A percentile compares a stretch with the other conserved stretches of the same genome.
Evolutionary conservation across 169 alveolate genomes (phyloP).

Genomic region (Eimeria maxima): DNA sequence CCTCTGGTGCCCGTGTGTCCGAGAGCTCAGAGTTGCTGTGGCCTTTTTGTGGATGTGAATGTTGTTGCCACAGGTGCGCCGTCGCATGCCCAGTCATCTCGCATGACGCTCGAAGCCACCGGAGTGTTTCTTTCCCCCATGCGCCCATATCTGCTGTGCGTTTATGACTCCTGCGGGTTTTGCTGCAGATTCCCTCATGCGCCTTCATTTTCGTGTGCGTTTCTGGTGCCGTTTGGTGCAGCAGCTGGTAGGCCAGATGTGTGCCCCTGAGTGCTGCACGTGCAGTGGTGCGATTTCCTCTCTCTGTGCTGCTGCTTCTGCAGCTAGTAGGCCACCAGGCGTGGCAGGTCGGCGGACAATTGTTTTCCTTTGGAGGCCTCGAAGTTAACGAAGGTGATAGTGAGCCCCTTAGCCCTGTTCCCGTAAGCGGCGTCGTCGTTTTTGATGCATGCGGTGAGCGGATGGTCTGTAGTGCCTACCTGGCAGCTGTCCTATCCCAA

Average conservation of each 20-base stretch:
- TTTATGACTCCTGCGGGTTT: background rate
- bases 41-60: background rate
- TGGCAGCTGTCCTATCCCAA: no score
- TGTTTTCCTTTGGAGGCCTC: conserved; percentile 59
- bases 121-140: conserved; percentile 49
- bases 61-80: conserved; percentile 55
- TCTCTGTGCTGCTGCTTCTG: background rate
- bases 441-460: conserved; percentile 59
- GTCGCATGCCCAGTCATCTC: conserved; percentile 45
- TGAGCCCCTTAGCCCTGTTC: conserved; percentile 43
- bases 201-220: background rate
- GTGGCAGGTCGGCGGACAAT: conserved; percentile 67
- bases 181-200: background rate
- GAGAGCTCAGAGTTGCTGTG: background rate
- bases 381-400: conserved; percentile 10
- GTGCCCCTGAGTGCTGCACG: background rate
- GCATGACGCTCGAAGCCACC: conserved; percentile 56
- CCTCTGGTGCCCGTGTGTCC: background rate
- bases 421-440: background rate
- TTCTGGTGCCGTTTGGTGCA: background rate
- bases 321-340: conserved; percentile 76
- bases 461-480: background rate
- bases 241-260: background rate
- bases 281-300: background rate
- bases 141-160: conserved; percentile 56